Evolutionary conservation across 768 basidiomycete genomes (phyloP).

Genomic region (Termitomyces sp.): DNA sequence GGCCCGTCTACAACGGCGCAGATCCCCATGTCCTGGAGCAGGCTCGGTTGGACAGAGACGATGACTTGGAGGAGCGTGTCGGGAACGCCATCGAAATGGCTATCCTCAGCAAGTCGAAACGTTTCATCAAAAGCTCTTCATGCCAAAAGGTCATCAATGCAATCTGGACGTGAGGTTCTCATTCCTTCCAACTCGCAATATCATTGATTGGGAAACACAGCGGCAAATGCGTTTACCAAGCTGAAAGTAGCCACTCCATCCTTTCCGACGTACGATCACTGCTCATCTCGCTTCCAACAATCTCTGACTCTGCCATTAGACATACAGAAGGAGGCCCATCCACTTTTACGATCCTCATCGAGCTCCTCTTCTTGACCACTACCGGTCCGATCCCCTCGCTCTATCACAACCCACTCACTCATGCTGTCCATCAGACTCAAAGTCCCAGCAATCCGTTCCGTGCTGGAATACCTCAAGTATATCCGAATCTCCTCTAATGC

Average conservation of each 20-base stretch:
- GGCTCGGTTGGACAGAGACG: conserved; percentile 59
- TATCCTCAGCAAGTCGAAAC: conserved; percentile 79
- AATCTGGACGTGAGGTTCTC: conserved; percentile 61
- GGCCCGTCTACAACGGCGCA: conserved; percentile 78
- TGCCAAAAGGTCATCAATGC: conserved; percentile 88
- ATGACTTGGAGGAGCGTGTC: conserved; percentile 70
- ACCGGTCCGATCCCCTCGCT: conserved; percentile 49
- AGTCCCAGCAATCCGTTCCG: conserved; percentile 87
- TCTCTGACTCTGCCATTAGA: conserved; percentile 36
- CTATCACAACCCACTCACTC: background rate
- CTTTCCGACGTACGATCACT: conserved; percentile 71
- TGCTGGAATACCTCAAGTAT: conserved; percentile 86
- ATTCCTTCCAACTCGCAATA: no score
- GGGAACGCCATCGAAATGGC: conserved; percentile 95
- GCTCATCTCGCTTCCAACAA: background rate
- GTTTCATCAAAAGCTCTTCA: conserved; percentile 84
- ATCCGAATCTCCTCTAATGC: conserved; percentile 3
- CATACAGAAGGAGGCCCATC: conserved; percentile 87
- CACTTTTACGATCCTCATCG: conserved; percentile 94
- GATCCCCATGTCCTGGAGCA: conserved; percentile 50
- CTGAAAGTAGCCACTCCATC: conserved; percentile 81
- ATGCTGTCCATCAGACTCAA: conserved; percentile 59
- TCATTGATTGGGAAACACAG: conserved; percentile 30
- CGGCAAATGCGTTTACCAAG: conserved; percentile 88
- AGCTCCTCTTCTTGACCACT: conserved; percentile 92